Conservation (phyloP, 192 early-diverging fungal genomes). For the Rhizophagus sp. region DNA sequence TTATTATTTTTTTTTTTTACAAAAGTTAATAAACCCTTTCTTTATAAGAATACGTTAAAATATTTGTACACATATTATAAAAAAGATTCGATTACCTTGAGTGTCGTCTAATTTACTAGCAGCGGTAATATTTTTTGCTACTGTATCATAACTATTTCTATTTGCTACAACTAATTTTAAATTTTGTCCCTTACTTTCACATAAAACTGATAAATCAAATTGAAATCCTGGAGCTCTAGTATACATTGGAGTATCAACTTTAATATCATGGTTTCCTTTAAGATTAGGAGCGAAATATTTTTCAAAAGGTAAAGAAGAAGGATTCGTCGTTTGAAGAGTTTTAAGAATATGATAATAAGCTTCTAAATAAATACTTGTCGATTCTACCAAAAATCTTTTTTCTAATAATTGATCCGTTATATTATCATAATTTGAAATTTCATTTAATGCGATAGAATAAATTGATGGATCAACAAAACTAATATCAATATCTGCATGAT, state of each 20-base stretch:
- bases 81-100: no score
- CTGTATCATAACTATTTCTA: background rate
- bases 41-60: no score
- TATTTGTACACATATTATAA: no score
- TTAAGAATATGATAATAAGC: conserved; percentile 39
- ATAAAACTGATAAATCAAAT: background rate
- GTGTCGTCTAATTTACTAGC: background rate
- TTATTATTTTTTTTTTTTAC: no score
- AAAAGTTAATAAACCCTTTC: background rate
- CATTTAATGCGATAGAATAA: conserved; percentile 27
- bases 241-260: background rate
- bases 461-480: conserved; percentile 36
- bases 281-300: conserved; percentile 35
- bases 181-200: background rate
- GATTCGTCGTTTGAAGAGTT: conserved; percentile 37
- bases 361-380: conserved; percentile 37
- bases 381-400: conserved; percentile 43
- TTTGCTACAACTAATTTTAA: background rate
- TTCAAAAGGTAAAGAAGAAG: conserved; percentile 41
- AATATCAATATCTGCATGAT: conserved; percentile 32
- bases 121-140: background rate
- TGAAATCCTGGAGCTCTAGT: conserved; percentile 21
- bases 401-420: background rate
- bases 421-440: background rate
- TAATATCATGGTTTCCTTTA: background rate